phyloP scores from a whole-genome alignment of 2,329 filamentous ascomycete species.

The Trichophyton mentagrophytes region DNA sequence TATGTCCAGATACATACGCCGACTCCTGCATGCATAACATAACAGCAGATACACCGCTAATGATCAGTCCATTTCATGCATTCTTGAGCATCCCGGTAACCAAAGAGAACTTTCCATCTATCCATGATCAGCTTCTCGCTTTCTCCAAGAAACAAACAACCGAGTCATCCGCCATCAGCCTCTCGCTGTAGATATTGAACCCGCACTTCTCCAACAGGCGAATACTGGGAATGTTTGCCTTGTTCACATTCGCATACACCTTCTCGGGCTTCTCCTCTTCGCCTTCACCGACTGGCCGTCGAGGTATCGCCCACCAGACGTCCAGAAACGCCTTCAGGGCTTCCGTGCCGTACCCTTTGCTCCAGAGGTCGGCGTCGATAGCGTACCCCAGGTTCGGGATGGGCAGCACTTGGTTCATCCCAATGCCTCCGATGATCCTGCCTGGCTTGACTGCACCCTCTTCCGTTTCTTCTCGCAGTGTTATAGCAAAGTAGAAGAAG shows the following conservation, averaged over 20 bases:
- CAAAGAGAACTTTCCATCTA: not conserved
- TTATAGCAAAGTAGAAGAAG: conserved; percentile 8
- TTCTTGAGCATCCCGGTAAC: not conserved
- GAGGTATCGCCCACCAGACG: conserved; percentile 11
- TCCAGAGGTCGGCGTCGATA: conserved; percentile 5
- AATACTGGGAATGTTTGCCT: conserved; percentile 8
- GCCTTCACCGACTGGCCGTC: not conserved
- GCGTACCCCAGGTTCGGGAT: conserved; percentile 11
- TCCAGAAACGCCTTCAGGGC: conserved; percentile 8
- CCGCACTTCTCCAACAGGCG: conserved; percentile 11
- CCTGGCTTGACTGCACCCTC: not conserved
- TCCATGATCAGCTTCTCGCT: not conserved
- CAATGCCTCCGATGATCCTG: conserved; percentile 9
- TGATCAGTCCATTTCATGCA: not conserved
- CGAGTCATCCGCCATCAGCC: conserved; percentile 1
- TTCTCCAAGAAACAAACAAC: conserved; percentile 2
- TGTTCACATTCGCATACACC: conserved; percentile 7
- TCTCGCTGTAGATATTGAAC: conserved; percentile 9
- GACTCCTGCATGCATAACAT: not conserved
- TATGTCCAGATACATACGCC: conserved; percentile 2
- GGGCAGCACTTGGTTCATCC: conserved; percentile 10
- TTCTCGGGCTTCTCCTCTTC: not conserved
- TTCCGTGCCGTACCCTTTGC: conserved; percentile 13
- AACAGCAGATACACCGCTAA: not conserved
- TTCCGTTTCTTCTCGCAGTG: conserved; percentile 5